phyloP scores from a whole-genome alignment of 306 rosid species.

The Quercus gilva region DNA sequence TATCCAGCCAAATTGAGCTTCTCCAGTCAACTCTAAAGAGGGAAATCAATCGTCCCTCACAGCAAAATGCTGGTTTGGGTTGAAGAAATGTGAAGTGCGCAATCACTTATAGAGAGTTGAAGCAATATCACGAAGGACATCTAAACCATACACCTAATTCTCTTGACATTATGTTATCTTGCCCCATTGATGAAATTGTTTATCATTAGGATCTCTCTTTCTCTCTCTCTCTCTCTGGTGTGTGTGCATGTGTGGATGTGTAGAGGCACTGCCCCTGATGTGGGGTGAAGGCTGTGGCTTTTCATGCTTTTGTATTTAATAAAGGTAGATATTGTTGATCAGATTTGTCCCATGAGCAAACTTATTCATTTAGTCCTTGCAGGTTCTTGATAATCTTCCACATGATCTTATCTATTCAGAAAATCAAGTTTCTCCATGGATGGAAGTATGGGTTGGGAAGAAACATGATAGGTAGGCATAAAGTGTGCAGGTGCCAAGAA shows the following conservation, averaged over 20 bases:
- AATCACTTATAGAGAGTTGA: not conserved
- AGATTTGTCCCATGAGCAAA: constrained; percentile 3
- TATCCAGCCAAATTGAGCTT: not conserved
- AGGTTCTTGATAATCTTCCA: constrained; percentile 99
- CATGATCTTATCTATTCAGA: constrained; percentile 87
- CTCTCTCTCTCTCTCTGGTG: not conserved
- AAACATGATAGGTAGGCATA: constrained; percentile 55
- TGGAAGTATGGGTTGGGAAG: constrained; percentile 92
- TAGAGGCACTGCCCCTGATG: not conserved
- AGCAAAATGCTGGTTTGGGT: not conserved
- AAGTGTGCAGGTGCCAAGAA: not conserved
- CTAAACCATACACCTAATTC: not conserved
- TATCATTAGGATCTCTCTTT: not conserved
- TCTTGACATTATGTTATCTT: not conserved
- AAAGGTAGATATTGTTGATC: not conserved
- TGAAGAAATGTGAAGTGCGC: not conserved
- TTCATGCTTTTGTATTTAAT: not conserved
- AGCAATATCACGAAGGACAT: not conserved
- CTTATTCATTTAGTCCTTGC: constrained; percentile 21
- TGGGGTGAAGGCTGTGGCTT: not conserved
- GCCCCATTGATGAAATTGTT: not conserved
- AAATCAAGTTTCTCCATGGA: constrained; percentile 84
- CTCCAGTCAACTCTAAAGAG: not conserved
- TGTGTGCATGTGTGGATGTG: not conserved
- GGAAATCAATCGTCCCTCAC: not conserved